A percentile compares a stretch with the other conserved stretches of the same genome.
phyloP scores from a whole-genome alignment of 805 yeast genomes.

The Cyberlindnera euphorbiiphila region DNA sequence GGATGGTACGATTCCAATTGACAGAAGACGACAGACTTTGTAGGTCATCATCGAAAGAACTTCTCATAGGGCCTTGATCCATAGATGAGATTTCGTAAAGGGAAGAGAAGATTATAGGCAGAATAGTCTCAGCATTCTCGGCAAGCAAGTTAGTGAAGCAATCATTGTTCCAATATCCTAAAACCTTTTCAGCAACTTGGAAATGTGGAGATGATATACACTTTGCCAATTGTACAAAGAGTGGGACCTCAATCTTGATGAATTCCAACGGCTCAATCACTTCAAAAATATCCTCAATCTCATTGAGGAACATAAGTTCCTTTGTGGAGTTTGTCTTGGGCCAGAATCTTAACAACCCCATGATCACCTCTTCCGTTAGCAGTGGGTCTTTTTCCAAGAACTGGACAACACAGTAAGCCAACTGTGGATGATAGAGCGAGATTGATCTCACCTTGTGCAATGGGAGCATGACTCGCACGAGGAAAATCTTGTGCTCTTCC shows the following conservation, averaged over 20 bases:
- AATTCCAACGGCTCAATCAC: conserved; percentile 93
- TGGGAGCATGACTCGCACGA: conserved; percentile 83
- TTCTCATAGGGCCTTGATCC: conserved; percentile 22
- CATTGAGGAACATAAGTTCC: conserved; percentile 93
- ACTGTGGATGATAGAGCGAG: conserved; percentile 90
- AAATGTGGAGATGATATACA: conserved; percentile 94
- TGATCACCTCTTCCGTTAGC: conserved; percentile 92
- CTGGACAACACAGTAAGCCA: conserved; percentile 95
- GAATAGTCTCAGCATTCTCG: conserved; percentile 86
- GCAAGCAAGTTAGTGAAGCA: conserved; percentile 86
- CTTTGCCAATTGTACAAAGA: conserved; percentile 89
- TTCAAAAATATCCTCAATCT: conserved; percentile 94
- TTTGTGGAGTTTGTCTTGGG: conserved; percentile 94
- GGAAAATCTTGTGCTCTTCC: conserved; percentile 92
- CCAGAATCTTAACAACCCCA: conserved; percentile 93
- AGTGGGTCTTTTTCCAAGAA: conserved; percentile 91
- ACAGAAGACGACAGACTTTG: conserved; percentile 34
- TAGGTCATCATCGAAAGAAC: conserved; percentile 17
- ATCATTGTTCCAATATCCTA: conserved; percentile 93
- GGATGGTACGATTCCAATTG: conserved; percentile 94
- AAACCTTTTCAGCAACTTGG: conserved; percentile 94
- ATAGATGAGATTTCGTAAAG: conserved; percentile 70
- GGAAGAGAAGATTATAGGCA: conserved; percentile 89
- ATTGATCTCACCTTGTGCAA: conserved; percentile 87
- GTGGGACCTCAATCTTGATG: conserved; percentile 84